These are phyloP conservation scores for Annona cherimola DNA, from an alignment of 164 flowering plant genomes.

Conservation along the genomic window DNA sequence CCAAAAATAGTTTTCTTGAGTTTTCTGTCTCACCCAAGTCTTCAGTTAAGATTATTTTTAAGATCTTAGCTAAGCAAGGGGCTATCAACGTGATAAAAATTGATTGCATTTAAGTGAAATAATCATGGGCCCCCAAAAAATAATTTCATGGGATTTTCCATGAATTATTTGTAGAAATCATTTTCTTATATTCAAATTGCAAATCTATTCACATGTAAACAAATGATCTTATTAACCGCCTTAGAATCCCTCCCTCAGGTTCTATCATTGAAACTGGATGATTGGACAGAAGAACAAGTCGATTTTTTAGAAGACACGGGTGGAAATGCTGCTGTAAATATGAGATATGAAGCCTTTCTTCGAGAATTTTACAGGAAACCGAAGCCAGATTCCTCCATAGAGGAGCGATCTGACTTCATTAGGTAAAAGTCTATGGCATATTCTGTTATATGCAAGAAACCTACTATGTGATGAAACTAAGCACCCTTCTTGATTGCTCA, in stretches of 20 bases:
- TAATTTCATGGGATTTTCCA: neutral
- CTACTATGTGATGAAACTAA: slow-evolving; percentile 14
- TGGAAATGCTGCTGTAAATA: slow-evolving; percentile 61
- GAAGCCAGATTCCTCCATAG: slow-evolving; percentile 61
- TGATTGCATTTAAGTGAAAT: no score
- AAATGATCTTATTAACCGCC: neutral
- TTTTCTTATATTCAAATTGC: neutral
- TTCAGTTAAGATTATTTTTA: no score
- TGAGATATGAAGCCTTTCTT: slow-evolving; percentile 71
- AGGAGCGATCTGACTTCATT: slow-evolving; percentile 76
- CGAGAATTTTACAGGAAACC: slow-evolving; percentile 56
- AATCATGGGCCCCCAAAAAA: no score
- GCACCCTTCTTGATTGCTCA: slow-evolving; percentile 27
- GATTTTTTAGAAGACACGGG: slow-evolving; percentile 56
- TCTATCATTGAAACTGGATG: slow-evolving; percentile 82
- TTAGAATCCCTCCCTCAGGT: slow-evolving; percentile 41
- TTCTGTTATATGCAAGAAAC: neutral
- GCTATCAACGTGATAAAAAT: no score
- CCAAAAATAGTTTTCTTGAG: no score
- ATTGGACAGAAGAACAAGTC: slow-evolving; percentile 92
- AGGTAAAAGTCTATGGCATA: slow-evolving; percentile 34
- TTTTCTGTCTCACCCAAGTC: no score
- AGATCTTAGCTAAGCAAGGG: no score
- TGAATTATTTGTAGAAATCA: neutral
- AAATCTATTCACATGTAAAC: neutral